phyloP scores from a whole-genome alignment of 371 early-diverging fungal species.

The Rhizopus sp. region DNA sequence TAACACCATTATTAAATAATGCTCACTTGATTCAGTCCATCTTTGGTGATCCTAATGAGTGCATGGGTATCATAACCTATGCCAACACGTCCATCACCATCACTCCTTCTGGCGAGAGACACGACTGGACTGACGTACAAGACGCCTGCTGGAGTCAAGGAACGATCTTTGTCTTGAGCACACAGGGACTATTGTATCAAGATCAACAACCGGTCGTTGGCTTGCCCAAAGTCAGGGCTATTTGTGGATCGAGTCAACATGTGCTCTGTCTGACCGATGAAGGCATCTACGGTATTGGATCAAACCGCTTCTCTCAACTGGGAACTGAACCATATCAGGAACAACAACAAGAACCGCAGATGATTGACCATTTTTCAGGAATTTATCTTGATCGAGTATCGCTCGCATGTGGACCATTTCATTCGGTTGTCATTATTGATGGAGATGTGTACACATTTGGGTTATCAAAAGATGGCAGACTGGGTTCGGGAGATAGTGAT shows the following conservation, averaged over 20 bases:
- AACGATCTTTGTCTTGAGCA: constrained; percentile 15
- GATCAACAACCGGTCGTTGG: neutral
- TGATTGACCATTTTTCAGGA: constrained; percentile 39
- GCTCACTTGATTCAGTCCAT: neutral
- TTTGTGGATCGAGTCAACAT: constrained; percentile 32
- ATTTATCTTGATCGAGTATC: constrained; percentile 2
- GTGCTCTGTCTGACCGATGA: constrained; percentile 25
- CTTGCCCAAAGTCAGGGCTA: constrained; percentile 10
- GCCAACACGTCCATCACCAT: constrained; percentile 7
- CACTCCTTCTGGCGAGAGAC: neutral
- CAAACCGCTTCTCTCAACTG: constrained; percentile 43
- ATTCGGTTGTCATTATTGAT: constrained; percentile 34
- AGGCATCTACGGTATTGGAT: constrained; percentile 39
- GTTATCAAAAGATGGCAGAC: constrained; percentile 33
- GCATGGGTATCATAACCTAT: constrained; percentile 26
- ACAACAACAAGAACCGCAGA: neutral
- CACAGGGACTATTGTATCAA: neutral
- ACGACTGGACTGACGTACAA: constrained; percentile 4
- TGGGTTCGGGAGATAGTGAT: constrained; percentile 30
- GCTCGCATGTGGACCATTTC: constrained; percentile 38
- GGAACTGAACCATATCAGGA: constrained; percentile 29
- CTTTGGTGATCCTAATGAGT: constrained; percentile 26
- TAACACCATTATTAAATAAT: neutral
- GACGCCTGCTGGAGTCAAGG: constrained; percentile 14
- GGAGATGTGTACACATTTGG: constrained; percentile 51